Evolutionary conservation across 2,329 filamentous ascomycete species (phyloP).

Genomic region (Aspergillus sp.): DNA sequence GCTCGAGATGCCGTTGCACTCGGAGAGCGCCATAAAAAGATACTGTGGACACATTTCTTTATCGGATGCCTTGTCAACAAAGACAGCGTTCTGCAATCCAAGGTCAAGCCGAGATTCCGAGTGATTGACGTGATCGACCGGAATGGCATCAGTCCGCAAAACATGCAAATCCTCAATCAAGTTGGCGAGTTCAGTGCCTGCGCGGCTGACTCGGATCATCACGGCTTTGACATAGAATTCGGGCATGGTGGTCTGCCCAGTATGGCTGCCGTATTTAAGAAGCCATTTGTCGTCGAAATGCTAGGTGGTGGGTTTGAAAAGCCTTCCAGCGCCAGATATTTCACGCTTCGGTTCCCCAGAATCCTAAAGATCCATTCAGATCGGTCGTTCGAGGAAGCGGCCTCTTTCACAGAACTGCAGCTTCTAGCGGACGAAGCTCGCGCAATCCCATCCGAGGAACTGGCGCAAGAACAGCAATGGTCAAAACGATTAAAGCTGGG

Average conservation of each 20-base stretch:
- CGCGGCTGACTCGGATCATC: constrained; percentile 31
- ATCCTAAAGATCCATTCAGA: constrained; percentile 78
- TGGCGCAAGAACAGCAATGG: constrained; percentile 65
- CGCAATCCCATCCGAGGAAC: constrained; percentile 50
- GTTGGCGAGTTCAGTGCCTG: constrained; percentile 48
- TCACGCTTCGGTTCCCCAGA: constrained; percentile 72
- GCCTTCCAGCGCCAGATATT: constrained; percentile 66
- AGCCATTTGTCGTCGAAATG: constrained; percentile 76
- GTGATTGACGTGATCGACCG: constrained; percentile 63
- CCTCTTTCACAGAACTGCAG: constrained; percentile 70
- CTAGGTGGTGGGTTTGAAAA: constrained; percentile 79
- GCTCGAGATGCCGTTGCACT: constrained; percentile 60
- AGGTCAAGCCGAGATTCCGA: constrained; percentile 59
- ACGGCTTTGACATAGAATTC: constrained; percentile 48
- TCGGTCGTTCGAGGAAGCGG: constrained; percentile 65
- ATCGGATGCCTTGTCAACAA: constrained; percentile 74
- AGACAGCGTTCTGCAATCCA: constrained; percentile 53
- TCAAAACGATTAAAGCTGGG: constrained; percentile 59
- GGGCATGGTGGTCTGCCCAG: constrained; percentile 38
- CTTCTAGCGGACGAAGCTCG: constrained; percentile 60
- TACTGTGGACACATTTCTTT: constrained; percentile 78
- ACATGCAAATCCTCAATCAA: constrained; percentile 53
- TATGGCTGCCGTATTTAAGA: constrained; percentile 58
- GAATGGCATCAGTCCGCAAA: constrained; percentile 49
- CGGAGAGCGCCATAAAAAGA: constrained; percentile 47